Evolutionary conservation across 805 yeast species (phyloP), one percentile per base, ranked within the genome.

Genomic region (Ogataea sp.): DNA sequence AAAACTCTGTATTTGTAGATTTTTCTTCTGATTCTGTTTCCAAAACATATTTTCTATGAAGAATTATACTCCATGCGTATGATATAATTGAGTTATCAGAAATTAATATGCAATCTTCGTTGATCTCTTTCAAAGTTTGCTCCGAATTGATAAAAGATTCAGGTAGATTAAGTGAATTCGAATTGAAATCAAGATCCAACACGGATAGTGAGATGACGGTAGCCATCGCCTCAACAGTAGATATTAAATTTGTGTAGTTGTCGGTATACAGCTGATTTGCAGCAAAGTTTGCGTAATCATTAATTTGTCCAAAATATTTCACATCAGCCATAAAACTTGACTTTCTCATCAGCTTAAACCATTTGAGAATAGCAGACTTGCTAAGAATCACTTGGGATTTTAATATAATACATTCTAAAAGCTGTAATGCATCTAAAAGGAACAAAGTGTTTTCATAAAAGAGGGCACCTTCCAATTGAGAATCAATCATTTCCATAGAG

Each of bases 1-100:
- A 37, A 4, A 25, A 26, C 10, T 16, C 16, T 4, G 14, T 6
- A 15, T 33, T 28, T 5, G 27, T n/a, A 10, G 16, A 8, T 32
- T 10, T 71, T 33, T 67, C 67, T 6, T 6, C 18, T n/a, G 13
- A 9, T 18, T 27, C 41, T 8, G 48, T 40, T n/a, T 72, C 49
- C 3, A 71, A 50, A 17, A 68, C 61, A 7, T 65, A 64, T 43
- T 78, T 76, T 18, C 80, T 61, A 46, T 75, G 74, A 10, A 78
- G 52, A 10, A 78, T 55, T 13, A 80, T 71, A 24, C 84, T 72
- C 90, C 90, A 83, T 18, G 76, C 70, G 51, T 80, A 82, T 33
- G 75, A 54, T 1, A 79, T 61, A 10, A 81, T 54, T 2, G 83
- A 61, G 2, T 58, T 36, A 6, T 28, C 26, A 18, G 45, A 37